Base-by-base conservation (phyloP, 2,329 filamentous ascomycete species). In the Cercospora janseana region DNA sequence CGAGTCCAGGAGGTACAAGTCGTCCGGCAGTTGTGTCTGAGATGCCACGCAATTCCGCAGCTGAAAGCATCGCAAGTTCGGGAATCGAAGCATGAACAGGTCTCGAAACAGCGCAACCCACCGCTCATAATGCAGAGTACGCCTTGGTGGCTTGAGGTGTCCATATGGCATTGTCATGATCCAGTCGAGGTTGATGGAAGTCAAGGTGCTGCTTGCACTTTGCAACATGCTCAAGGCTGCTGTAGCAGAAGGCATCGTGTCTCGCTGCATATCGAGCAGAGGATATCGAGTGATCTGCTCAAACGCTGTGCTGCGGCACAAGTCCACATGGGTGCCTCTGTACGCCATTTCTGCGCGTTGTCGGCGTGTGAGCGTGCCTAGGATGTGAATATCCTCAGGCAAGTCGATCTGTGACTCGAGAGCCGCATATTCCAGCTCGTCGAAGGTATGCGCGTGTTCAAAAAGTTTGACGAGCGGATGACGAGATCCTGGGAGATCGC, bases 61-160 rank as follows among this genome's bases (percentile, higher is more conserved):
- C 46, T 76, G 74, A 21, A 76, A 72, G n/a, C 71, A 66, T 21
- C 69, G 62, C 6, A 76, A 57, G 43, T 70, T 62, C 5, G 74
- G 72, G 49, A 76, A 75, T 1, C 68, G 66, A 27, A 72, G 60
- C 5, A 43, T 45, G 48, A 69, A 67, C 6, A 75, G 59, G 4
- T 52, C 47, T 6, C 57, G 45, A 46, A 63, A 67, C 15, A 72
- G 50, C n/a, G 15, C 32, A 10, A 46, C 12, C 32, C 31, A 46
- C 8, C 16, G 32, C 32, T 46, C n/a, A 20, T 38, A 46, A n/a
- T 12, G 13, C 26, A 15, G 23, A 23, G 9, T 13, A 20, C 9
- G 20, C n/a, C 12, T 6, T n/a, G 9, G 7, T 5, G n/a, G 23
- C 16, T n/a, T 28, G 20, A 15, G 26, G 20, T 24, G 38, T 32